Conservation (phyloP, 225 moss, liverwort and hornwort genomes). For the Pseudoscleropodium purum region DNA sequence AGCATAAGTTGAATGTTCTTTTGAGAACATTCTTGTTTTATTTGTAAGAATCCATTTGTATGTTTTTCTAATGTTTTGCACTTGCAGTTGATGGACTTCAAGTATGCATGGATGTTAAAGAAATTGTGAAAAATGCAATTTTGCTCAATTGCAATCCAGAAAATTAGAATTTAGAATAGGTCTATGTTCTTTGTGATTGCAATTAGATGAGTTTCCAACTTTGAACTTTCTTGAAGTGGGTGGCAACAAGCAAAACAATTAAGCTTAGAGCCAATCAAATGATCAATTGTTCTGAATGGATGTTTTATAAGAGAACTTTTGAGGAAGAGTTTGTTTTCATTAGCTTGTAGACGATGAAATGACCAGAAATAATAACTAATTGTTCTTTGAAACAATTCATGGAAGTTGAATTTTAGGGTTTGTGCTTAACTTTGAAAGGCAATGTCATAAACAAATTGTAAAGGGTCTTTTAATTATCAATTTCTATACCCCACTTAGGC, state of each 20-base stretch:
- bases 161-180: background rate
- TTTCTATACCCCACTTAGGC: fast-evolving
- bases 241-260: too few species aligned
- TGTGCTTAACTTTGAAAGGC: background rate
- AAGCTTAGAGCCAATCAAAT: too few species aligned
- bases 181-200: background rate
- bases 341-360: background rate
- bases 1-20: background rate
- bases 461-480: too few species aligned
- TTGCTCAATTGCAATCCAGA: background rate
- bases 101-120: background rate
- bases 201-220: background rate
- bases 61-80: background rate
- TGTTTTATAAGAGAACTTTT: background rate
- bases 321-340: background rate
- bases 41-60: background rate
- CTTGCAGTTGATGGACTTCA: background rate
- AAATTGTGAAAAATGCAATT: background rate
- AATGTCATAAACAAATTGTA: background rate
- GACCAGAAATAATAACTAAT: background rate
- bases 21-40: background rate
- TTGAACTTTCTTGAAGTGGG: background rate
- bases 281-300: background rate
- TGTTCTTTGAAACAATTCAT: background rate
- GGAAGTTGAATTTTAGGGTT: background rate